Evolutionary conservation across 1,139 yeast genomes (phyloP).

Genomic region (Pichia sp.): DNA sequence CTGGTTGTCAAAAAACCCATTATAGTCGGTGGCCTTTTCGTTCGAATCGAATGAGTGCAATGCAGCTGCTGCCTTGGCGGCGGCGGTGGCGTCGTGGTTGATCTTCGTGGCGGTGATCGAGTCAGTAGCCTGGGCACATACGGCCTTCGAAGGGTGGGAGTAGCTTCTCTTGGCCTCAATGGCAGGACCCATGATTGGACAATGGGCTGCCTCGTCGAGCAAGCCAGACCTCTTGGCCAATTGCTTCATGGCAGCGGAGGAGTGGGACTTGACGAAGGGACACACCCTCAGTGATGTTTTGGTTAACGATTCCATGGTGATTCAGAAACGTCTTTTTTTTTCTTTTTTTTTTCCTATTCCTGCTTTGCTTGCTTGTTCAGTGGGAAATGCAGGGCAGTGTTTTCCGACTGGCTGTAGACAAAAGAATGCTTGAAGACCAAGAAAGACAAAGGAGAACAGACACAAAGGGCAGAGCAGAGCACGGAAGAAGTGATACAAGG

Average conservation of each 20-base stretch:
- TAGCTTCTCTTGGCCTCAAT: constrained; percentile 45
- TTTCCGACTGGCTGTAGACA: background rate
- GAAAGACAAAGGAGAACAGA: background rate
- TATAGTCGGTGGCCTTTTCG: constrained; percentile 28
- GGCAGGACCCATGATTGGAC: constrained; percentile 89
- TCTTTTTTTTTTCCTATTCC: background rate
- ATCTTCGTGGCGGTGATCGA: constrained; percentile 26
- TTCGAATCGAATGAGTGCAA: constrained; percentile 27
- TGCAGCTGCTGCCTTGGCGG: constrained; percentile 29
- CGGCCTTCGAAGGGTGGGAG: constrained; percentile 55
- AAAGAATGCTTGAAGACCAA: background rate
- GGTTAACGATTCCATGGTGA: constrained; percentile 70
- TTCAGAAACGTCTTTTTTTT: background rate
- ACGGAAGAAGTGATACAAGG: background rate
- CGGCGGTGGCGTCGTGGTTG: constrained; percentile 33
- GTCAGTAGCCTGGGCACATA: constrained; percentile 46
- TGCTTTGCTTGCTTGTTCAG: background rate
- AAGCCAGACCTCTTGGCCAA: constrained; percentile 46
- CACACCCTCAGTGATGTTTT: constrained; percentile 77
- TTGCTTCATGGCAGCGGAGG: constrained; percentile 57
- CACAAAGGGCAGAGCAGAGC: background rate
- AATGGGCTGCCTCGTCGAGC: constrained; percentile 60
- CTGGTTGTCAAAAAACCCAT: constrained; percentile 28
- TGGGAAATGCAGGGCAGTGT: background rate
- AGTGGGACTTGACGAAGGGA: constrained; percentile 75